These are phyloP conservation scores for Penicillium coffeae DNA, from an alignment of 495 filamentous ascomycete species.

Conservation along the genomic window DNA sequence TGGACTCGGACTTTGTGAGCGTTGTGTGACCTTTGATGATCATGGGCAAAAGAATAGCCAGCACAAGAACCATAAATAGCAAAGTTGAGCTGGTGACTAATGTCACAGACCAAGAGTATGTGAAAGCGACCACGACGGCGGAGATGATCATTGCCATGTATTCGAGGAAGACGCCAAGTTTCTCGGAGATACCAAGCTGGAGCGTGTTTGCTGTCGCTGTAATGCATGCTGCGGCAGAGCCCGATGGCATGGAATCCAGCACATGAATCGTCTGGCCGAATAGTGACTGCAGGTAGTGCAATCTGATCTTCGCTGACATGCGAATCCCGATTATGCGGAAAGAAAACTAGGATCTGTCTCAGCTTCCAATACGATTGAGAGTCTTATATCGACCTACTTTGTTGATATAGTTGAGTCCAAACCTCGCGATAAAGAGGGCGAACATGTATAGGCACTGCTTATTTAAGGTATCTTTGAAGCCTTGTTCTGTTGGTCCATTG, in stretches of 20 bases:
- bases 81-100: slow-evolving; percentile 38
- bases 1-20: slow-evolving; percentile 24
- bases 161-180: slow-evolving; percentile 47
- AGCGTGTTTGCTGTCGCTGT: slow-evolving; percentile 61
- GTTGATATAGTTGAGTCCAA: slow-evolving; percentile 30
- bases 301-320: slow-evolving; percentile 26
- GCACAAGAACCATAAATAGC: slow-evolving; percentile 36
- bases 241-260: slow-evolving; percentile 30
- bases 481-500: slow-evolving; percentile 5
- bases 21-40: slow-evolving; percentile 37
- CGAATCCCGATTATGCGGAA: slow-evolving; percentile 48
- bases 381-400: slow-evolving; percentile 13
- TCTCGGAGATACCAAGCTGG: slow-evolving; percentile 64
- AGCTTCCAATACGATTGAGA: background rate
- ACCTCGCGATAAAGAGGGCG: slow-evolving; percentile 38
- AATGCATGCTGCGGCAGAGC: slow-evolving; percentile 52
- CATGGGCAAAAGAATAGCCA: slow-evolving; percentile 26
- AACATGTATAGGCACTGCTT: slow-evolving; percentile 26
- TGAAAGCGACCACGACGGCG: slow-evolving; percentile 49
- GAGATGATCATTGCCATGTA: slow-evolving; percentile 46
- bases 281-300: slow-evolving; percentile 30
- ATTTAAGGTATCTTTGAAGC: background rate
- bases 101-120: slow-evolving; percentile 46
- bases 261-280: slow-evolving; percentile 31
- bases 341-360: slow-evolving; percentile 39